Evolutionary conservation across 2,329 filamentous ascomycete species (phyloP).

Genomic region (Elsinoe batatas): DNA sequence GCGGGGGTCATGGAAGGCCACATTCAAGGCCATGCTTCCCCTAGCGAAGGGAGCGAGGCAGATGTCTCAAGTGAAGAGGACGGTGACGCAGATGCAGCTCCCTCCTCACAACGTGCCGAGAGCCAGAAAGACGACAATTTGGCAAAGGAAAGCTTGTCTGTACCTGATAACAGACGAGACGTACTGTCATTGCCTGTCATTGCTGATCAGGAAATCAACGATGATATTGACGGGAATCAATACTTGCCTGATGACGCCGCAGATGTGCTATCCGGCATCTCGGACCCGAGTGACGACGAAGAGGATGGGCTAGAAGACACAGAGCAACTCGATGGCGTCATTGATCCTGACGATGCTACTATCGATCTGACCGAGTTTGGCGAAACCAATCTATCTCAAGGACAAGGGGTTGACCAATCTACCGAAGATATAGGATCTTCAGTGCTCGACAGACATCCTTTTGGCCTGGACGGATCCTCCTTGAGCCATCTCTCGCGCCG

Average conservation of each 20-base stretch:
- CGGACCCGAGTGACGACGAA: background rate
- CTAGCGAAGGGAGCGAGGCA: conserved; percentile 11
- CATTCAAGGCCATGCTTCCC: conserved; percentile 1
- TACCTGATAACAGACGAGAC: background rate
- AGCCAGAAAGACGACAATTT: background rate
- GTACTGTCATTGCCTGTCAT: background rate
- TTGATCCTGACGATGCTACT: background rate
- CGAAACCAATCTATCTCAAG: background rate
- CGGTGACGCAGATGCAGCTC: background rate
- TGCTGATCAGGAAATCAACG: background rate
- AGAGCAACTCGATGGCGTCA: too few species aligned
- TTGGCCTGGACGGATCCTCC: background rate
- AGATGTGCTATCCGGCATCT: background rate
- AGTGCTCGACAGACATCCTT: background rate
- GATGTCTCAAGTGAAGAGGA: conserved; percentile 9
- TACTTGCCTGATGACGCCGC: background rate
- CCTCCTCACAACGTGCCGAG: background rate
- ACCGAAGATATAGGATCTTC: background rate
- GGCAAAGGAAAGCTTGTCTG: background rate
- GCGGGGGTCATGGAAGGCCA: background rate
- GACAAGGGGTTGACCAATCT: background rate
- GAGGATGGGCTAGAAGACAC: background rate
- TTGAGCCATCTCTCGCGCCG: background rate
- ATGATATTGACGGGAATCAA: background rate
- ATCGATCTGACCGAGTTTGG: too few species aligned